These are phyloP conservation scores for Cutaneotrichosporon daszewskae DNA, from an alignment of 1,284 basidiomycete genomes.

Conservation along the genomic window DNA sequence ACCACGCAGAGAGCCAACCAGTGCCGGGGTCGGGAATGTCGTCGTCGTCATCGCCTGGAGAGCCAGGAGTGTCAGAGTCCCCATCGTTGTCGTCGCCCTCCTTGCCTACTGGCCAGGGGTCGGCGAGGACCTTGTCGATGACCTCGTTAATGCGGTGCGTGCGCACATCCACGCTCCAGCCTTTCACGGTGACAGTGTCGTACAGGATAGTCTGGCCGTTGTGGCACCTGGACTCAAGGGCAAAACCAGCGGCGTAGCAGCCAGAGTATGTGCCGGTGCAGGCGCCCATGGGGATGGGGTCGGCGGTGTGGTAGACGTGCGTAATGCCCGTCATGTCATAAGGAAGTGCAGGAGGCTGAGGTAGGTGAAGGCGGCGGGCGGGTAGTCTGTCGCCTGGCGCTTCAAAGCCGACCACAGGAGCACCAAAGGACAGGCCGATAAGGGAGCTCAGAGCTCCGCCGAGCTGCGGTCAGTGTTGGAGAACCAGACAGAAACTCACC, in stretches of 20 bases:
- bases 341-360: slow-evolving; percentile 53
- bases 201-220: slow-evolving; percentile 78
- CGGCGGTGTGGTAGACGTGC: slow-evolving; percentile 56
- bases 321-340: slow-evolving; percentile 48
- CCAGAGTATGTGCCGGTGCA: slow-evolving; percentile 49
- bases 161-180: slow-evolving; percentile 73
- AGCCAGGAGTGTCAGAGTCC: slow-evolving; percentile 33
- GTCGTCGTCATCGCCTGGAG: slow-evolving; percentile 7
- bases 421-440: slow-evolving; percentile 86
- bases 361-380: slow-evolving; percentile 78
- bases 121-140: slow-evolving; percentile 64
- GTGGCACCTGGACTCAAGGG: slow-evolving; percentile 59
- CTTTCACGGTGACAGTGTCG: slow-evolving; percentile 75
- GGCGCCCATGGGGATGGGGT: slow-evolving; percentile 49
- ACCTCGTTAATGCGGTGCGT: slow-evolving; percentile 72
- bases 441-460: slow-evolving; percentile 83
- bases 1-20: slow-evolving; percentile 3
- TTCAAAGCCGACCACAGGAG: slow-evolving; percentile 83
- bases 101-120: slow-evolving; percentile 59
- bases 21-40: slow-evolving; percentile 6
- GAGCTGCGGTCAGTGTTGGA: slow-evolving; percentile 56
- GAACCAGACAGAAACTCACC: slow-evolving; percentile 19
- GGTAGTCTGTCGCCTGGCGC: slow-evolving; percentile 86
- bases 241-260: slow-evolving; percentile 49
- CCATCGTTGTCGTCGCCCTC: slow-evolving; percentile 45